Percentiles rank a stretch among this genome's conserved stretches.
Evolutionary conservation across 2,329 filamentous ascomycete species (phyloP).

Genomic region (Fusarium zealandicum): DNA sequence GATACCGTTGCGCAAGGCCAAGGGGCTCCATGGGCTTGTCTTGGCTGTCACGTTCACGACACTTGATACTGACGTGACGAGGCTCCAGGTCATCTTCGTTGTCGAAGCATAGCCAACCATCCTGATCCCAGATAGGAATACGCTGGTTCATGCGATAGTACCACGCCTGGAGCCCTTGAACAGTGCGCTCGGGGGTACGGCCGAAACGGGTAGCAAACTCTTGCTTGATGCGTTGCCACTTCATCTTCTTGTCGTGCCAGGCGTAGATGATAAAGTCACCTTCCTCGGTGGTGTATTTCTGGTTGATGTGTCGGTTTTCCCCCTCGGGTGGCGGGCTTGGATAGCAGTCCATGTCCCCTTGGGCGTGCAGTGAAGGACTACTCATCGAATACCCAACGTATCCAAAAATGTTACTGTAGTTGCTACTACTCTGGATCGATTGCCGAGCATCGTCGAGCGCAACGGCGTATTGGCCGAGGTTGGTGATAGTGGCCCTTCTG

Average conservation of each 20-base stretch:
- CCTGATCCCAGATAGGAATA: slow-evolving; percentile 50
- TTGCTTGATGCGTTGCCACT: slow-evolving; percentile 52
- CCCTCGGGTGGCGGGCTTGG: slow-evolving; percentile 48
- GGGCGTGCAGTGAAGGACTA: slow-evolving; percentile 36
- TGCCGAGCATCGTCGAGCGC: slow-evolving; percentile 29
- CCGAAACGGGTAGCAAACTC: slow-evolving; percentile 51
- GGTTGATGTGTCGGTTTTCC: slow-evolving; percentile 52
- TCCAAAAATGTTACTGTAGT: slow-evolving; percentile 32
- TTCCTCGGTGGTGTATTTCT: slow-evolving; percentile 54
- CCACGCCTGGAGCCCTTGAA: slow-evolving; percentile 53
- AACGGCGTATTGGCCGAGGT: slow-evolving; percentile 29
- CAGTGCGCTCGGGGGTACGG: slow-evolving; percentile 47
- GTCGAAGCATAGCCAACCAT: slow-evolving; percentile 52
- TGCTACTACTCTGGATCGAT: slow-evolving; percentile 18
- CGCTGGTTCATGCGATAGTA: slow-evolving; percentile 54
- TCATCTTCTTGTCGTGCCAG: slow-evolving; percentile 54
- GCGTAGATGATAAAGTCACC: slow-evolving; percentile 54
- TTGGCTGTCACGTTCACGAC: slow-evolving; percentile 48
- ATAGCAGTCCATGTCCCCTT: slow-evolving; percentile 41
- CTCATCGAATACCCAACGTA: slow-evolving; percentile 35
- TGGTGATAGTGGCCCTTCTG: slow-evolving; percentile 25
- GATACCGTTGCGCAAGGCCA: slow-evolving; percentile 53
- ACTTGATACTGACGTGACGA: slow-evolving; percentile 49
- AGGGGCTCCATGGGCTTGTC: slow-evolving; percentile 48
- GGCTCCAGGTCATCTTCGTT: slow-evolving; percentile 50